Evolutionary conservation across 768 basidiomycete genomes (phyloP).

Genomic region (Auricularia sp.): DNA sequence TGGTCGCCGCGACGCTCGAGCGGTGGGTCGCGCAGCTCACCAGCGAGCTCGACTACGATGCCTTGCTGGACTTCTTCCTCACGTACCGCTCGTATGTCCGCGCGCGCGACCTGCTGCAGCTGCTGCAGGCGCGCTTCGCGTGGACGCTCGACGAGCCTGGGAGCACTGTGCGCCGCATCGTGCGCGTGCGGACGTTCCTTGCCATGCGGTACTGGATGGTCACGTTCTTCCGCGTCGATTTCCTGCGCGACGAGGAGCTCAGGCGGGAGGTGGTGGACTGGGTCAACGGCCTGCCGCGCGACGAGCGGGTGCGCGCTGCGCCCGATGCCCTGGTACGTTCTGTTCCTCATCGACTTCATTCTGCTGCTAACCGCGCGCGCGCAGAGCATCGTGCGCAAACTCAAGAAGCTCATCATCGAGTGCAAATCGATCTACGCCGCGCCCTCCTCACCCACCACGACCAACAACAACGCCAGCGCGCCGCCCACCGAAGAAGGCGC

Average conservation of each 20-base stretch:
- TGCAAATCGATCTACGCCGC: constrained; percentile 36
- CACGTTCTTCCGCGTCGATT: constrained; percentile 85
- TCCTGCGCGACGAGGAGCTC: constrained; percentile 70
- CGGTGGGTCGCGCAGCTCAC: constrained; percentile 90
- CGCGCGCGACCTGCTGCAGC: constrained; percentile 67
- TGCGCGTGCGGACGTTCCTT: constrained; percentile 81
- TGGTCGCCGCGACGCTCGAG: constrained; percentile 88
- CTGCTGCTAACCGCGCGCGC: background rate
- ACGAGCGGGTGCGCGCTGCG: constrained; percentile 59
- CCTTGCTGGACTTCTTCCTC: constrained; percentile 82
- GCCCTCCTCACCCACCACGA: background rate
- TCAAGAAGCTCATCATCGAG: constrained; percentile 76
- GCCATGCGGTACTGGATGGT: constrained; percentile 85
- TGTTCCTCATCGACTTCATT: background rate
- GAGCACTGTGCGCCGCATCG: constrained; percentile 57
- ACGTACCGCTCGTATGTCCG: constrained; percentile 82
- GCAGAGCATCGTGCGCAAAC: constrained; percentile 69
- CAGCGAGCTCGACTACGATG: constrained; percentile 76
- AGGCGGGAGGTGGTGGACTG: constrained; percentile 64
- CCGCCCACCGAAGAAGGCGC: background rate
- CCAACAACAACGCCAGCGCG: background rate
- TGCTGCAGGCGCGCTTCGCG: constrained; percentile 80
- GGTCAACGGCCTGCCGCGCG: constrained; percentile 67
- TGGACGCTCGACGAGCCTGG: constrained; percentile 60
- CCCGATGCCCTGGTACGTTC: constrained; percentile 58